phyloP scores from a whole-genome alignment of 2,329 filamentous ascomycete genomes.

The Fusarium algeriense region DNA sequence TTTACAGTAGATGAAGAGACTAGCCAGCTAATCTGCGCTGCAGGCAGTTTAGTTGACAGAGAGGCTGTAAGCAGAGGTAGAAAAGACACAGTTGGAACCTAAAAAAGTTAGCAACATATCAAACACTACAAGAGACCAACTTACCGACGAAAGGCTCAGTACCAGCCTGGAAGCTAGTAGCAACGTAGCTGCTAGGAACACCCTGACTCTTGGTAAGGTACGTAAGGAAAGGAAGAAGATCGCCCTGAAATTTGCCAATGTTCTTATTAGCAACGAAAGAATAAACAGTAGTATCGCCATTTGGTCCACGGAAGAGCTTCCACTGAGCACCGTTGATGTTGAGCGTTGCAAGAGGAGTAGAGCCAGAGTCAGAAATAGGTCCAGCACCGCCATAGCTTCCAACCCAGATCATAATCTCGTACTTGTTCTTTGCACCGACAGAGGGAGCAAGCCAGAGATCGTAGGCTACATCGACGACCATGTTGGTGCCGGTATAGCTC shows the following conservation, averaged over 20 bases:
- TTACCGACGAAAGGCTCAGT: slow-evolving; percentile 68
- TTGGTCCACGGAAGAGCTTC: slow-evolving; percentile 71
- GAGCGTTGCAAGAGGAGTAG: slow-evolving; percentile 52
- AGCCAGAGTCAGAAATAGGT: slow-evolving; percentile 57
- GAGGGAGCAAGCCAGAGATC: slow-evolving; percentile 69
- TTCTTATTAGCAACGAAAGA: slow-evolving; percentile 61
- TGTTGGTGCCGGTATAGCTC: slow-evolving; percentile 49
- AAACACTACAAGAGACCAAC: background rate
- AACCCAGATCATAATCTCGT: slow-evolving; percentile 77
- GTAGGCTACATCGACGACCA: slow-evolving; percentile 69
- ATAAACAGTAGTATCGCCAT: slow-evolving; percentile 70
- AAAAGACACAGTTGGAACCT: slow-evolving; percentile 40
- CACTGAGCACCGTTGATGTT: slow-evolving; percentile 67
- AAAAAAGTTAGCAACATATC: background rate
- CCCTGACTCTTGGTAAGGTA: slow-evolving; percentile 65
- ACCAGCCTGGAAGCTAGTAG: slow-evolving; percentile 52
- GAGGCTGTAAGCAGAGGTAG: slow-evolving; percentile 33
- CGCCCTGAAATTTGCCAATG: slow-evolving; percentile 66
- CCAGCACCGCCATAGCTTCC: slow-evolving; percentile 68
- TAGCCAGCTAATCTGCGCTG: background rate
- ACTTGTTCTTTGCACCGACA: slow-evolving; percentile 59
- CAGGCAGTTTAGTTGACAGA: slow-evolving; percentile 30
- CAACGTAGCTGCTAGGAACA: slow-evolving; percentile 37
- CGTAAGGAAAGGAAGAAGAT: slow-evolving; percentile 68
- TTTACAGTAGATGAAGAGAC: background rate